Evolutionary conservation across 371 early-diverging fungal genomes (phyloP).

Genomic region (Apophysomyces variabilis): DNA sequence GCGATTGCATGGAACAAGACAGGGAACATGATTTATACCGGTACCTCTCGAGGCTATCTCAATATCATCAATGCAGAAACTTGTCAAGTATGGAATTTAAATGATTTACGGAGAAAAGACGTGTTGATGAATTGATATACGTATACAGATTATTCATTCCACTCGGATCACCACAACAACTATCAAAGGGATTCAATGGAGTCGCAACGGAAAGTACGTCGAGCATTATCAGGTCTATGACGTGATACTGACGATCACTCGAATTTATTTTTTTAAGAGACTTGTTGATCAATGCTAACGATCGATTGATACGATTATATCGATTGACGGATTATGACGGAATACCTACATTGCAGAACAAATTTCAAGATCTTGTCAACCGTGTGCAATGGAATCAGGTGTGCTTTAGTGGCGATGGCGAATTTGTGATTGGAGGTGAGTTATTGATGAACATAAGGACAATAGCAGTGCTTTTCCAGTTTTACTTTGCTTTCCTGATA

Average conservation of each 20-base stretch:
- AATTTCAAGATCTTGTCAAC: conserved; percentile 89
- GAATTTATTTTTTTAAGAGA: conserved; percentile 45
- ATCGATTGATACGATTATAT: conserved; percentile 74
- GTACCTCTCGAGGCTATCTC: conserved; percentile 73
- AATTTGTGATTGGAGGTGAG: conserved; percentile 80
- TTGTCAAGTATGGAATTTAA: conserved; percentile 44
- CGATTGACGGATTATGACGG: conserved; percentile 48
- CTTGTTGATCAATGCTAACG: conserved; percentile 74
- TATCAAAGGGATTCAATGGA: conserved; percentile 71
- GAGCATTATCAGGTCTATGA: neutral
- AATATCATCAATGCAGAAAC: conserved; percentile 62
- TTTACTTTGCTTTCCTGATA: too few relatives aligned
- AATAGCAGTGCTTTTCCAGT: too few relatives aligned
- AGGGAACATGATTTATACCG: conserved; percentile 74
- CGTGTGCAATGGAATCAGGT: conserved; percentile 85
- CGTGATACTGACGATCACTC: neutral
- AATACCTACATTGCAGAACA: conserved; percentile 63
- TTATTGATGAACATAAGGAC: too few relatives aligned
- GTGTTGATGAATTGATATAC: neutral
- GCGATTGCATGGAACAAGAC: conserved; percentile 50
- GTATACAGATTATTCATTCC: conserved; percentile 35
- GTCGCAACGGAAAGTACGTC: conserved; percentile 52
- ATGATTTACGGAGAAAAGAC: neutral
- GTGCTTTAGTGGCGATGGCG: conserved; percentile 83
- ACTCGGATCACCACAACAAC: conserved; percentile 54